Percentiles rank a stretch among this genome's conserved stretches.
Conservation (phyloP, 441 rosid genomes). For the Mallotus repandus region DNA sequence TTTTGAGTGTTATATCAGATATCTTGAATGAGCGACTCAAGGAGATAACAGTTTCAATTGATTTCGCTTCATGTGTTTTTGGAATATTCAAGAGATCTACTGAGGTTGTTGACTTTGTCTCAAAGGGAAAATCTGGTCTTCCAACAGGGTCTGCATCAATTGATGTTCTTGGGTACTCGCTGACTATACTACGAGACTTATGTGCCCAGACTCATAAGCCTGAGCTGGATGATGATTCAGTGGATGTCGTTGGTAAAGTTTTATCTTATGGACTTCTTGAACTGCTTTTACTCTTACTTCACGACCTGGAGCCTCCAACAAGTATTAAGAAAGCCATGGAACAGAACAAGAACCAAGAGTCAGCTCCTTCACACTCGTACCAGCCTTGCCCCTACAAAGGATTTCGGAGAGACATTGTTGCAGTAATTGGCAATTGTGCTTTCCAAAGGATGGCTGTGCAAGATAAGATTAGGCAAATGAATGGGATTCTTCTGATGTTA, state of each 20-base stretch:
- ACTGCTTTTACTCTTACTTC: slow-evolving; percentile 47
- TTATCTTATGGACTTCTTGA: slow-evolving; percentile 51
- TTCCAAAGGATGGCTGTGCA: slow-evolving; percentile 51
- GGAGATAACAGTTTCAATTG: slow-evolving; percentile 40
- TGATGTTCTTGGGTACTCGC: slow-evolving; percentile 67
- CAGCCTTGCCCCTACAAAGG: slow-evolving; percentile 71
- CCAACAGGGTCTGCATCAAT: slow-evolving; percentile 49
- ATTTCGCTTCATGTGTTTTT: slow-evolving; percentile 38
- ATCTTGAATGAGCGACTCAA: slow-evolving; percentile 51
- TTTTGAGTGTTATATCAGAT: slow-evolving; percentile 56
- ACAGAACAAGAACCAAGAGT: slow-evolving; percentile 32
- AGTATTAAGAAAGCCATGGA: slow-evolving; percentile 51
- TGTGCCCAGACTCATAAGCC: slow-evolving; percentile 45
- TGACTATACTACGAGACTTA: slow-evolving; percentile 53
- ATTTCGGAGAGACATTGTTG: slow-evolving; percentile 75
- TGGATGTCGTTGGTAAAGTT: slow-evolving; percentile 39
- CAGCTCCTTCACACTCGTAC: slow-evolving; percentile 11
- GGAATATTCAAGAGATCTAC: slow-evolving; percentile 48
- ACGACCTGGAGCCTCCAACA: slow-evolving; percentile 62
- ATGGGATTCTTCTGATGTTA: slow-evolving; percentile 52
- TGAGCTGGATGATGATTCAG: slow-evolving; percentile 29
- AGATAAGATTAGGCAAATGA: slow-evolving; percentile 56
- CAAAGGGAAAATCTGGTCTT: slow-evolving; percentile 46
- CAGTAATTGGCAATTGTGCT: slow-evolving; percentile 68
- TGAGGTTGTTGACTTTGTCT: slow-evolving; percentile 31